phyloP scores from a whole-genome alignment of 352 stramenopile genomes.

The Phytopythium boreale region DNA sequence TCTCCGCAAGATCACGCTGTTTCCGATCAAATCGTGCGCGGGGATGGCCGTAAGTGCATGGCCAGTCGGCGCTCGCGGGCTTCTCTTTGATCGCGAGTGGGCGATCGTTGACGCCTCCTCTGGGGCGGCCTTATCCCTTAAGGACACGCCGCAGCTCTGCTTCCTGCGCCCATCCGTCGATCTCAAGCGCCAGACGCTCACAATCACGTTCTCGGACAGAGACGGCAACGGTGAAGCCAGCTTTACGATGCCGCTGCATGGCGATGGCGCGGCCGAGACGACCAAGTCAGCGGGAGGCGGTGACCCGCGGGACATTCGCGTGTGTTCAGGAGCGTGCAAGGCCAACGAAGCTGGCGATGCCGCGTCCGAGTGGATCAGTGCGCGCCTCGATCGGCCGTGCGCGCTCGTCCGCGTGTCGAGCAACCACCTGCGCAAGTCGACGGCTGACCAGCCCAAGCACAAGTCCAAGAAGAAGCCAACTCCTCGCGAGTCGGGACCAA shows the following conservation, averaged over 20 bases:
- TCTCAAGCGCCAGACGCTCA: conserved; percentile 49
- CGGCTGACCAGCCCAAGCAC: conserved; percentile 13
- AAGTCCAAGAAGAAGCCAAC: neutral
- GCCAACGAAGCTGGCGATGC: conserved; percentile 45
- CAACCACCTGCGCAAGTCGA: conserved; percentile 33
- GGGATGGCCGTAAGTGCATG: conserved; percentile 55
- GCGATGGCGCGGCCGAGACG: conserved; percentile 12
- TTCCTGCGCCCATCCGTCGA: conserved; percentile 65
- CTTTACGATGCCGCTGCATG: conserved; percentile 44
- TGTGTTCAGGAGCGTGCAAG: conserved; percentile 54
- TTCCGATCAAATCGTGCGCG: conserved; percentile 77
- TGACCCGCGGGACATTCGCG: conserved; percentile 32
- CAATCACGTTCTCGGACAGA: conserved; percentile 27
- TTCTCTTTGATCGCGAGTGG: conserved; percentile 76
- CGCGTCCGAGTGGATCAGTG: conserved; percentile 66
- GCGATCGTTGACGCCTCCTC: conserved; percentile 61
- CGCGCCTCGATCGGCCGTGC: conserved; percentile 54
- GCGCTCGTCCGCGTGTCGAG: conserved; percentile 62
- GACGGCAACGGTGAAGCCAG: neutral
- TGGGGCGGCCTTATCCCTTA: conserved; percentile 48
- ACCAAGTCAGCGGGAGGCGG: conserved; percentile 17
- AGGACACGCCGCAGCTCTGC: conserved; percentile 54
- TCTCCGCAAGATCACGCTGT: conserved; percentile 58
- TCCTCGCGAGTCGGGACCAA: neutral
- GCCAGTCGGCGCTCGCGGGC: conserved; percentile 51